Conservation (phyloP, 2,329 filamentous ascomycete genomes). For the Colletotrichum camelliae region DNA sequence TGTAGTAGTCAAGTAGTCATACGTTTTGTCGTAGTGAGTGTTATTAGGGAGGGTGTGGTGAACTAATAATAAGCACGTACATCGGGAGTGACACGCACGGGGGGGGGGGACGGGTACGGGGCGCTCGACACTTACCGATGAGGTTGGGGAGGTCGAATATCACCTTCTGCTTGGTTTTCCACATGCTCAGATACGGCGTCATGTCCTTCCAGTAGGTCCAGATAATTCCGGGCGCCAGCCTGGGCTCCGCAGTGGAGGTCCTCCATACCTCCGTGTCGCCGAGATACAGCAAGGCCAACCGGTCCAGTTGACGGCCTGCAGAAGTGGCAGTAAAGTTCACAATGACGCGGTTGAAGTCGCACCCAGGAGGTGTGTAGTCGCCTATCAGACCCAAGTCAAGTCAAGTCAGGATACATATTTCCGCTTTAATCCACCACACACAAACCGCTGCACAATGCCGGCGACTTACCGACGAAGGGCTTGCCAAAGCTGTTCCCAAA, state of each 20-base stretch:
- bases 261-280: conserved; percentile 82
- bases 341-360: conserved; percentile 74
- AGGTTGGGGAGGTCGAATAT: conserved; percentile 84
- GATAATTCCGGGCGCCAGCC: conserved; percentile 65
- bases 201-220: conserved; percentile 84
- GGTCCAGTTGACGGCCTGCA: conserved; percentile 76
- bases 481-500: conserved; percentile 77
- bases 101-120: background rate
- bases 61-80: background rate
- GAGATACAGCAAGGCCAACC: conserved; percentile 77
- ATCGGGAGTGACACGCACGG: background rate
- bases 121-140: conserved; percentile 43
- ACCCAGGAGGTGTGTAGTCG: conserved; percentile 69
- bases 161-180: conserved; percentile 72
- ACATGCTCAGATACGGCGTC: conserved; percentile 72
- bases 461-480: conserved; percentile 70
- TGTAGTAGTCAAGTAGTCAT: background rate
- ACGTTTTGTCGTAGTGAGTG: background rate
- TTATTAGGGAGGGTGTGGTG: background rate
- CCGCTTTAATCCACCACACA: background rate
- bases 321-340: conserved; percentile 80
- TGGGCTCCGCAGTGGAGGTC: conserved; percentile 83
- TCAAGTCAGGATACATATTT: conserved; percentile 12
- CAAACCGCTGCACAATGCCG: background rate
- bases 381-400: conserved; percentile 43